These are phyloP conservation scores for Sarocladium strictum DNA, from an alignment of 2,329 filamentous ascomycete species.

Conservation along the genomic window DNA sequence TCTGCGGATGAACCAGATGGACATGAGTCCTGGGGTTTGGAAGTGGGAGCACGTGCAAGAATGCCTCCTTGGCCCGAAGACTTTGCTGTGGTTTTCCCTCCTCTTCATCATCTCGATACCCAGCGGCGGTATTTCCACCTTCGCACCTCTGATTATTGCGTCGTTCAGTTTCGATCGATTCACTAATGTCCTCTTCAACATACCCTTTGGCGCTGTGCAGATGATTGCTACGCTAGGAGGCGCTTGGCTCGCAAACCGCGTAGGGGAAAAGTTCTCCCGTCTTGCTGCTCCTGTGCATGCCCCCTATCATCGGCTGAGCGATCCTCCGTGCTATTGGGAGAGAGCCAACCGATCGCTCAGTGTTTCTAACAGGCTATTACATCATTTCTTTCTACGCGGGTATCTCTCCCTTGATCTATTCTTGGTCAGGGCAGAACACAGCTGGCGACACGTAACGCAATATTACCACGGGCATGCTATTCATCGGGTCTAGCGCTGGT, in stretches of 20 bases:
- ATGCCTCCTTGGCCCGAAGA: constrained; percentile 32
- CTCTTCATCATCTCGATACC: constrained; percentile 51
- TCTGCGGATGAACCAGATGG: constrained; percentile 43
- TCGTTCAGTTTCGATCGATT: constrained; percentile 52
- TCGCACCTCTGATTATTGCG: constrained; percentile 52
- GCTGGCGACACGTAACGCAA: constrained; percentile 64
- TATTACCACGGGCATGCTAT: constrained; percentile 53
- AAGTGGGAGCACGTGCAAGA: constrained; percentile 36
- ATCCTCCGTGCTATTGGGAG: constrained; percentile 47
- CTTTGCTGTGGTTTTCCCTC: constrained; percentile 35
- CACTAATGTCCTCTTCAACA: constrained; percentile 53
- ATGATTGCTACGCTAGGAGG: constrained; percentile 53
- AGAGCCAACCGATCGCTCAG: constrained; percentile 35
- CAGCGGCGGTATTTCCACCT: constrained; percentile 52
- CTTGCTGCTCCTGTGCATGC: constrained; percentile 46
- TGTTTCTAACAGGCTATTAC: constrained; percentile 52
- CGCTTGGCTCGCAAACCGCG: constrained; percentile 47
- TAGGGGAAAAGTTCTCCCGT: constrained; percentile 51
- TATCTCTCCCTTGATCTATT: constrained; percentile 49
- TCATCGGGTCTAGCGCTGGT: constrained; percentile 55
- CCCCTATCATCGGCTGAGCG: constrained; percentile 49
- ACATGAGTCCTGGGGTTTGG: constrained; percentile 32
- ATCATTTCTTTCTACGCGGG: constrained; percentile 54
- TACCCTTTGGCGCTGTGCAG: constrained; percentile 55
- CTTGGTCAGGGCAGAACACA: constrained; percentile 50